Evolutionary conservation across 2,329 filamentous ascomycete species (phyloP), one percentile per base, ranked within the genome.

Genomic region (Fusarium bulbicola): DNA sequence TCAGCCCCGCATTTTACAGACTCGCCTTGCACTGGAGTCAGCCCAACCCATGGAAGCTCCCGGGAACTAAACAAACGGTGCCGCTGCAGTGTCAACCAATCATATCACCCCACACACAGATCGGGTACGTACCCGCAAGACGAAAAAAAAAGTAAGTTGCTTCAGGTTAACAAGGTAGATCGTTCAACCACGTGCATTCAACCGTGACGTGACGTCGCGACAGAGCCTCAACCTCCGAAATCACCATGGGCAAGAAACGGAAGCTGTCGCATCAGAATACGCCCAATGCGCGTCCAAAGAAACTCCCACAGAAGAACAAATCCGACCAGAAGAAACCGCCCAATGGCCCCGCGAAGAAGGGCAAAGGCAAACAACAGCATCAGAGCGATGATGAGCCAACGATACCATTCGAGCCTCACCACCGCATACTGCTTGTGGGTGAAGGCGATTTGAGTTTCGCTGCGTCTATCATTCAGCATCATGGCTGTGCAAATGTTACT

Each of bases 381-480:
- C 77, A 77, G 58, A 68, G 68, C 40, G 74, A 79, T 50, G 66
- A 77, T 46, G 46, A 66, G 30, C 90, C 86, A 30, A 88, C 84
- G 8, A 90, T 95, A 28, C 93, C 93, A 21, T 95, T 95, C 81
- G 81, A 86, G 30, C 83, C 88, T 43, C 83, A 88, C 75, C 90
- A 95, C 74, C 84, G 87, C 76, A 94, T 95, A 71, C 89, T 96
- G 12, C 88, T 95, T 6, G 83, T 95, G 58, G 93, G 93, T 77
- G 93, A 96, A 79, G 93, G 90, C 73, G 93, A 97, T 81, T 89
- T 96, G 78, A 94, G 92, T 80, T 95, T 95, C 80, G 89, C 93
- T 18, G 87, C 88, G 34, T 91, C 90, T 5, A 86, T 95, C 5
- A 85, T 92, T 59, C 81, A 86, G 59, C 86, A 92, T 77, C 92